These are phyloP conservation scores for Musa beccarii DNA, from an alignment of 176 grass and related monocot species.

Conservation along the genomic window DNA sequence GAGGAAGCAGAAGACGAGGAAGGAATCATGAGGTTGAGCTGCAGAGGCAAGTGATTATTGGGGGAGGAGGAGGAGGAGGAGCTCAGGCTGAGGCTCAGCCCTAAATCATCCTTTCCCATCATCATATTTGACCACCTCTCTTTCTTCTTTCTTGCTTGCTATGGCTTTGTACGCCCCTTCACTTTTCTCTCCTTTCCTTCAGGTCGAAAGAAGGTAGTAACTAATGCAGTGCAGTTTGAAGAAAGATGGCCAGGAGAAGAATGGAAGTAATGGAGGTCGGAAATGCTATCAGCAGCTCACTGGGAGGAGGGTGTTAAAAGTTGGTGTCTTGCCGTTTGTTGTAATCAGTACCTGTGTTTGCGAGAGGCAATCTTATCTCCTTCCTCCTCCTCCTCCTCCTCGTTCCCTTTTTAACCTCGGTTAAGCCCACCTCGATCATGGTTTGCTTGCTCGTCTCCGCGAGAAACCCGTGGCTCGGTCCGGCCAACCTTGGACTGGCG, in stretches of 20 bases:
- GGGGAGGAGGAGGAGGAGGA: background rate
- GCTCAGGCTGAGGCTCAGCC: background rate
- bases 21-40: background rate
- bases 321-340: background rate
- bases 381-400: background rate
- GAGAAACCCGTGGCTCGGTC: constrained; percentile 1
- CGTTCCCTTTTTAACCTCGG: too few species aligned
- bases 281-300: background rate
- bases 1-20: constrained; percentile 1
- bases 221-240: background rate
- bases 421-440: background rate
- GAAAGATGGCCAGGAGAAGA: background rate
- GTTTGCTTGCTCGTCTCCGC: background rate
- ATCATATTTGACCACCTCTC: background rate
- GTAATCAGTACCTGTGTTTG: background rate
- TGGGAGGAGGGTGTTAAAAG: background rate
- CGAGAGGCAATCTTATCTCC: background rate
- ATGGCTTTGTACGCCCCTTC: background rate
- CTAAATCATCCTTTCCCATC: background rate
- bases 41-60: background rate
- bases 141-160: background rate
- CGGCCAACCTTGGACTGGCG: background rate
- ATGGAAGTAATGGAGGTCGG: background rate
- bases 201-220: background rate
- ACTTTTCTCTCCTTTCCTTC: background rate